A percentile compares a stretch with the other conserved stretches of the same genome.
phyloP scores from a whole-genome alignment of 345 rosid genomes.

The Boechera stricta region DNA sequence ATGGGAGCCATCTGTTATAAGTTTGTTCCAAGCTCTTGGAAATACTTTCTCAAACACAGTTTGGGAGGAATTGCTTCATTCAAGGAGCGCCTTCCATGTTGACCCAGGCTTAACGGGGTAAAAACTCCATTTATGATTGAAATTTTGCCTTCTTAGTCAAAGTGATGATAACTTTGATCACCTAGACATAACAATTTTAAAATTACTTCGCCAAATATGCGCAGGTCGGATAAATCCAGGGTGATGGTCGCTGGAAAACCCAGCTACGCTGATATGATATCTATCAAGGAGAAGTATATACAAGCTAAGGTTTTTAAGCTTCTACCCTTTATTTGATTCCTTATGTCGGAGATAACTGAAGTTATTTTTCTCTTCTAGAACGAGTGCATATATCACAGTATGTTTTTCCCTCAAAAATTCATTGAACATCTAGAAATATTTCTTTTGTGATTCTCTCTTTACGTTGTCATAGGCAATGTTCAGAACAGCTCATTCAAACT shows the following conservation, averaged over 20 bases:
- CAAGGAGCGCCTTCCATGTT: constrained; percentile 74
- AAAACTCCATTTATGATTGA: constrained; percentile 23
- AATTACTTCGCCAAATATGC: constrained; percentile 49
- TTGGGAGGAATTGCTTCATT: constrained; percentile 96
- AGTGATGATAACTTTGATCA: constrained; percentile 11
- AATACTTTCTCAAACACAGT: constrained; percentile 90
- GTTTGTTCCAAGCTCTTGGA: constrained; percentile 94
- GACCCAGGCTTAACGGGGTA: constrained; percentile 70
- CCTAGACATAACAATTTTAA: not conserved
- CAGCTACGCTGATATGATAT: constrained; percentile 70
- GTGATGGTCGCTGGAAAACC: constrained; percentile 69
- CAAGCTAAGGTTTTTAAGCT: constrained; percentile 81
- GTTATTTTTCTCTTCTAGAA: constrained; percentile 23
- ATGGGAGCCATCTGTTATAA: constrained; percentile 98
- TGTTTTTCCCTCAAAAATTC: constrained; percentile 3
- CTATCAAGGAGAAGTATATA: constrained; percentile 94
- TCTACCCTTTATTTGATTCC: constrained; percentile 35
- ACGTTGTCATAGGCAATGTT: constrained; percentile 12
- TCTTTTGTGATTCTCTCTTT: not conserved
- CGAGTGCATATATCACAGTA: constrained; percentile 31
- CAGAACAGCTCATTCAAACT: not conserved
- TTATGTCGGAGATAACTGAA: constrained; percentile 18
- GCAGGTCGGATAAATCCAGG: constrained; percentile 68
- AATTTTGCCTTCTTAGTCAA: constrained; percentile 15
- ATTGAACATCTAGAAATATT: constrained; percentile 15